Evolutionary conservation across 805 yeast species (phyloP), one percentile per base, ranked within the genome.

Genomic region (Saccharomycopsis malanga): DNA sequence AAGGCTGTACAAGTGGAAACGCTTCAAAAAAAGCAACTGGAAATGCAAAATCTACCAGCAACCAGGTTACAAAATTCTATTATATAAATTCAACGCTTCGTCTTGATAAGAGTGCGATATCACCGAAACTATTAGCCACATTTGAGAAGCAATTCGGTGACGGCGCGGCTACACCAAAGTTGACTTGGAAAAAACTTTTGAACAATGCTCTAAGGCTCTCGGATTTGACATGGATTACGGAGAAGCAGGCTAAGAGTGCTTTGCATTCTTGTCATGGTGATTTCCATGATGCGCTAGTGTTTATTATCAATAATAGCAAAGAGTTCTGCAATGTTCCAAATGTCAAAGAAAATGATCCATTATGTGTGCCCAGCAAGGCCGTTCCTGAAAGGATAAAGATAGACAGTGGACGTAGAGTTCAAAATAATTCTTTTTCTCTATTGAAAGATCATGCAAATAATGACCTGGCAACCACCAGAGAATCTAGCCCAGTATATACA

Each of bases 191-290:
- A 21, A 20, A 23, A 22, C 14, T 39, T n/a, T 24, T 35, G 7
- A 15, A 29, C 14, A 35, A 39, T 24, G 22, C 43, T 10, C 10
- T 7, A 24, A 39, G 34, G 34, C 18, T 39, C 14, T 17, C 43
- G 7, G 37, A 22, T 6, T 17, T 39, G 17, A 39, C 34, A 9
- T 9, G 17, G 7, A 24, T 39, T 22, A 27, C 34, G 6, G 12
- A 15, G 18, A 18, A 15, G 23, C 27, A 17, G 18, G 37, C 44
- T 10, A 25, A 18, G 36, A 29, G 27, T 10, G 21, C 14, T 6
- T 5, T 42, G 7, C 45, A 42, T 32, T 12, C 17, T 2, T 18
- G 22, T 24, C 15, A 42, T 14, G 45, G 45, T 4, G 45, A 42
- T 42, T 42, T 32, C 15, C 15, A 10, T n/a, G 6, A 12, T 9